A percentile compares a stretch with the other conserved stretches of the same genome.
Conservation (phyloP, 208 protist species). For the Wallacemonas sp. region DNA sequence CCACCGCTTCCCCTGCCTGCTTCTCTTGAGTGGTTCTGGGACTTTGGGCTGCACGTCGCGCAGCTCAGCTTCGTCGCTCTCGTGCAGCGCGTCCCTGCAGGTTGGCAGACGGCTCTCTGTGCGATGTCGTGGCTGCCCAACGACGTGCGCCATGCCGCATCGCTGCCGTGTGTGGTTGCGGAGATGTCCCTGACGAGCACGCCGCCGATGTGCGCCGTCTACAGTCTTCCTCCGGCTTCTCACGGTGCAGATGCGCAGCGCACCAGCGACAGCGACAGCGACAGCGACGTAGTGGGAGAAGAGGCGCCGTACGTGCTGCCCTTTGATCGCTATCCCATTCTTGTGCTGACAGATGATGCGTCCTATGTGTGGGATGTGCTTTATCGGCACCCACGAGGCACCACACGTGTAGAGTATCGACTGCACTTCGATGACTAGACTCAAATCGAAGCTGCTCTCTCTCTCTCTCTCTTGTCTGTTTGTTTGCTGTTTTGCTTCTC, state of each 20-base stretch:
- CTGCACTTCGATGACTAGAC: conserved; percentile 3
- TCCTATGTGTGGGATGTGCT: not conserved
- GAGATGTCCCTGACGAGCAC: not conserved
- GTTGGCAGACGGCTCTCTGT: not conserved
- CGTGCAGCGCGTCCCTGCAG: not conserved
- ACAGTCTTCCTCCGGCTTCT: not conserved
- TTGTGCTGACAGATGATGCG: not conserved
- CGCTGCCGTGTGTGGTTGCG: not conserved
- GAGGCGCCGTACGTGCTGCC: not conserved
- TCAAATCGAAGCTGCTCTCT: too few species aligned
- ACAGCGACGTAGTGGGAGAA: not conserved
- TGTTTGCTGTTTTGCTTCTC: not conserved
- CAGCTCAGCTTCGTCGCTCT: not conserved
- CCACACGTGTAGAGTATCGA: not conserved
- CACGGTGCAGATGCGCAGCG: not conserved
- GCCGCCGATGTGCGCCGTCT: not conserved
- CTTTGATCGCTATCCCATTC: not conserved
- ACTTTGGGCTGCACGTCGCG: not conserved
- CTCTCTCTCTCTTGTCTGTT: not conserved
- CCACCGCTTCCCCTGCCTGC: not conserved
- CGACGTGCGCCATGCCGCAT: not conserved
- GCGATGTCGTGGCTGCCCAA: not conserved
- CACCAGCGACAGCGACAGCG: not conserved
- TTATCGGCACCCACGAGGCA: not conserved
- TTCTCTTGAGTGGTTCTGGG: not conserved